phyloP scores from a whole-genome alignment of 2,329 filamentous ascomycete species.

The Hypoxylon sp. region DNA sequence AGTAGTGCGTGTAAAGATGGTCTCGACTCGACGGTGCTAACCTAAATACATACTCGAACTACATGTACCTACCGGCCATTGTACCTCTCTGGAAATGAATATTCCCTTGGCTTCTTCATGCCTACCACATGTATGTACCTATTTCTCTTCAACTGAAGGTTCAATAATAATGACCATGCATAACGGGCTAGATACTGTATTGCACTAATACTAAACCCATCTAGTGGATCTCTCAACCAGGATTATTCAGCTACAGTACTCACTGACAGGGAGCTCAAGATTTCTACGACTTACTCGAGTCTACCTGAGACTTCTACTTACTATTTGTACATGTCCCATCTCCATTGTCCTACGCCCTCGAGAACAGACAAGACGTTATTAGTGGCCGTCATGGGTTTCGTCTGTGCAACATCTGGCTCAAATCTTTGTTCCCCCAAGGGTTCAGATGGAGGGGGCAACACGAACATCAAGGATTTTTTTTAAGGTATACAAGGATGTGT shows the following conservation, averaged over 20 bases:
- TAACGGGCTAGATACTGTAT: conserved; percentile 5
- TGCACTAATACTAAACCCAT: conserved; percentile 7
- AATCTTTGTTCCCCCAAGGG: conserved; percentile 11
- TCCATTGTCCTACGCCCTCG: conserved; percentile 17
- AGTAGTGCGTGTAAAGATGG: conserved; percentile 10
- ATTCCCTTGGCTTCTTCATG: conserved; percentile 29
- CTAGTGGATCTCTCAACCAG: conserved; percentile 12
- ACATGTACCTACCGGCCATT: neutral
- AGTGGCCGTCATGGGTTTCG: conserved; percentile 21
- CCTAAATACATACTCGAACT: neutral
- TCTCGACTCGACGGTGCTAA: conserved; percentile 7
- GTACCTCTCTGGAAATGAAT: conserved; percentile 24
- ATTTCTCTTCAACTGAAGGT: conserved; percentile 20
- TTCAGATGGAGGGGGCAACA: conserved; percentile 30
- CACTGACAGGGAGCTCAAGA: conserved; percentile 1
- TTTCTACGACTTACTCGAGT: conserved; percentile 26
- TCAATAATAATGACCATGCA: conserved; percentile 21
- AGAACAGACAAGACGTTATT: conserved; percentile 12
- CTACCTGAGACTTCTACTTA: conserved; percentile 13
- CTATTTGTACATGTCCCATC: neutral
- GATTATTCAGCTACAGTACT: conserved; percentile 23
- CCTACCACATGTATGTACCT: conserved; percentile 4
- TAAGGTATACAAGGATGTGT: conserved; percentile 42
- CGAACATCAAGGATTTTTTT: conserved; percentile 31
- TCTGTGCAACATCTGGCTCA: conserved; percentile 27